Evolutionary conservation across 192 early-diverging fungal genomes (phyloP), one percentile per base, ranked within the genome.

Genomic region (Podila epigama): DNA sequence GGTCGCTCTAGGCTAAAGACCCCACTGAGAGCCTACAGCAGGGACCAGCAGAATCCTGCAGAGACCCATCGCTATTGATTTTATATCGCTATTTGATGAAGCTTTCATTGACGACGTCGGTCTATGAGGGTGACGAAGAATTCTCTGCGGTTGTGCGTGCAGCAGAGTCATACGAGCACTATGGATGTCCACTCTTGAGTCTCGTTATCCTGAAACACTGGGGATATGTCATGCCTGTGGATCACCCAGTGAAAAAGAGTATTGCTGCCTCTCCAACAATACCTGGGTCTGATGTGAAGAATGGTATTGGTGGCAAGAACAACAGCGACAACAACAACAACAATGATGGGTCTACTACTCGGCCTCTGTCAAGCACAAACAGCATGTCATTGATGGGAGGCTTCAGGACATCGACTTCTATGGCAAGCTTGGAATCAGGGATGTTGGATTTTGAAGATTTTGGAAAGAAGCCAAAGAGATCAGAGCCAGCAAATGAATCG

Each of bases 161-260:
- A 16, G 82, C 89, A 6, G 77, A 79, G 33, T 83, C 89, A 4
- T 96, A 96, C 68, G 93, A 95, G 69, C 82, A 87, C 16, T 82
- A 94, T 22, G 93, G 93, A 33, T 93, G 88, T 61, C 94, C 93
- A 9, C 67, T 89, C 6, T 81, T 96, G 28, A 89, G 93, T 5
- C 70, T 96, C 34, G 81, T 95, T 31, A 89, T 95, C 51, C 70
- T 95, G 28, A 81, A 78, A 40, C 88, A 82, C 3, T 80, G 87
- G 60, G 69, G 73, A 4, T 77, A 77, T 32, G 73, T 77, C 22
- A 64, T 77, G 73, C 65, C 66, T 16, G 66, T 68, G 8, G 73
- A 55, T 54, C 32, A 40, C 7, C 40, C 60, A 22, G n/a, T 4
- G 7, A 48, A 20, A 15, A 48, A 48, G 44, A 22, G 7, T 22